These are phyloP conservation scores for Diaporthe vexans DNA, from an alignment of 2,329 filamentous ascomycete genomes.

Conservation along the genomic window DNA sequence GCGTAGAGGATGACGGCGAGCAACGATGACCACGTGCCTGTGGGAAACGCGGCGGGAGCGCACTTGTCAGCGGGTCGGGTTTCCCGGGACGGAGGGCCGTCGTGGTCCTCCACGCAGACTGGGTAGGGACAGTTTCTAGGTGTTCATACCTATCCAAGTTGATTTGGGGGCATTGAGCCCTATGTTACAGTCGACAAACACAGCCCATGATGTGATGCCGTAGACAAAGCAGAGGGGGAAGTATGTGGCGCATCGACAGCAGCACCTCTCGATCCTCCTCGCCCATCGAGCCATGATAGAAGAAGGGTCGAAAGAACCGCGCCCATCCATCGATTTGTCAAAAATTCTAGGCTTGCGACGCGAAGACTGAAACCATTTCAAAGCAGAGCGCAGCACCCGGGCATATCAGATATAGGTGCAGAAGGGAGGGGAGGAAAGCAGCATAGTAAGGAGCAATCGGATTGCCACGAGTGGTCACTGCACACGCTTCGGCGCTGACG, in stretches of 20 bases:
- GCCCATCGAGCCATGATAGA: slow-evolving; percentile 72
- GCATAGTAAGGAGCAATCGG: neutral
- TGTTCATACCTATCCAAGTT: slow-evolving; percentile 68
- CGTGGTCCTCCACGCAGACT: neutral
- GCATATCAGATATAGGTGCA: neutral
- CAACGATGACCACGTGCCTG: slow-evolving; percentile 69
- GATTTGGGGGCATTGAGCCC: slow-evolving; percentile 69
- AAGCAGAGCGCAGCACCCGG: neutral
- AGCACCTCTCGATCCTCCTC: slow-evolving; percentile 82
- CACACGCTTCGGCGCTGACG: slow-evolving; percentile 6
- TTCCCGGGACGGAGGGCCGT: too few species aligned
- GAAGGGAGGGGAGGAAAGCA: neutral
- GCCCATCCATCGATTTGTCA: slow-evolving; percentile 42
- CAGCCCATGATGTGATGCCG: slow-evolving; percentile 90
- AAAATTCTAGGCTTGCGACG: slow-evolving; percentile 12
- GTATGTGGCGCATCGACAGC: slow-evolving; percentile 83
- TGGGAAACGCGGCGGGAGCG: slow-evolving; percentile 28
- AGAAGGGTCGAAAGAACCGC: slow-evolving; percentile 50
- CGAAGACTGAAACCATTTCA: slow-evolving; percentile 27
- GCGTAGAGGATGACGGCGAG: slow-evolving; percentile 80
- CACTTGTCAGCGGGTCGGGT: slow-evolving; percentile 41
- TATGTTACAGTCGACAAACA: slow-evolving; percentile 86
- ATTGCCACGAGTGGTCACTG: slow-evolving; percentile 1
- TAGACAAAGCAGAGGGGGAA: slow-evolving; percentile 94
- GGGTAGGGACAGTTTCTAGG: slow-evolving; percentile 1